phyloP scores from a whole-genome alignment of 768 basidiomycete species.

The Suillus lakei region DNA sequence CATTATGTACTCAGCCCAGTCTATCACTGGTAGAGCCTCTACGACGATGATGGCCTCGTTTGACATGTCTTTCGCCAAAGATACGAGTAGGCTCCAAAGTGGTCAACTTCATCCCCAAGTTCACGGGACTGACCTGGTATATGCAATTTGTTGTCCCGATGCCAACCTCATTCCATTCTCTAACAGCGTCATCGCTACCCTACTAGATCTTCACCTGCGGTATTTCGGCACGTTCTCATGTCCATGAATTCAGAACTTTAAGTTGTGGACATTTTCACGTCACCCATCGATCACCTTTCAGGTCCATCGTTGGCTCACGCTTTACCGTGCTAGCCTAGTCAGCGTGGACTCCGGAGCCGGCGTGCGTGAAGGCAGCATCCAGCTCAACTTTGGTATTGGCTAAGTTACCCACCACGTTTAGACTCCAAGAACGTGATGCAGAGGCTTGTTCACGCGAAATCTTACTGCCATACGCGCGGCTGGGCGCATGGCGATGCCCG shows the following conservation, averaged over 20 bases:
- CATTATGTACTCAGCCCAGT: neutral
- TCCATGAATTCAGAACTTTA: neutral
- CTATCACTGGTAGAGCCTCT: neutral
- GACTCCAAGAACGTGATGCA: neutral
- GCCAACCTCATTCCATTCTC: neutral
- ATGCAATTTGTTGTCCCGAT: neutral
- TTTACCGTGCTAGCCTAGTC: neutral
- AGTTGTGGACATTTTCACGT: neutral
- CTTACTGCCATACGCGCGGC: neutral
- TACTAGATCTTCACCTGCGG: neutral
- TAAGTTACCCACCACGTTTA: neutral
- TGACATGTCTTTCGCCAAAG: neutral
- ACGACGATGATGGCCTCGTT: neutral
- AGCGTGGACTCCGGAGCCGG: neutral
- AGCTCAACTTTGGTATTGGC: neutral
- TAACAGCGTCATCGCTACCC: neutral
- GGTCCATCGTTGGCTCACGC: neutral
- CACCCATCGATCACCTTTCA: neutral
- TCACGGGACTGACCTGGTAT: neutral
- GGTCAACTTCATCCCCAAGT: neutral
- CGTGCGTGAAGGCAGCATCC: too few relatives aligned
- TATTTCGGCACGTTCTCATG: neutral
- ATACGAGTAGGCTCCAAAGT: neutral
- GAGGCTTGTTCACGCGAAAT: neutral
- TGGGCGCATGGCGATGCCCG: neutral